phyloP scores from a whole-genome alignment of 2,329 filamentous ascomycete genomes.

The Xylariaceae sp. region DNA sequence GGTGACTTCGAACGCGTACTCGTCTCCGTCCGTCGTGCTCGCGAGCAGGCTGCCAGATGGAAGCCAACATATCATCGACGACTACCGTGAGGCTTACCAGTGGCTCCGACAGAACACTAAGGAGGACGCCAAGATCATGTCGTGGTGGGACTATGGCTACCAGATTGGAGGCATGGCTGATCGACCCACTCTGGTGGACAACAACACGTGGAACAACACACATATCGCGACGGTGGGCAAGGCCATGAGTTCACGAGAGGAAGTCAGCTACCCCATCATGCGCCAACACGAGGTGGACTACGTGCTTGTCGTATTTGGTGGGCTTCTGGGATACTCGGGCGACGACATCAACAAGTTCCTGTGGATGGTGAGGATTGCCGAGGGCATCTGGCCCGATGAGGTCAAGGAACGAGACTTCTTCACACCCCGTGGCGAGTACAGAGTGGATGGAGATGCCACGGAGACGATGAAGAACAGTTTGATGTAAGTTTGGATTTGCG shows the following conservation, averaged over 20 bases:
- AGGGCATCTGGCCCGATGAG: constrained; percentile 99
- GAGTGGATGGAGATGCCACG: constrained; percentile 87
- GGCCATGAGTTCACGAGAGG: constrained; percentile 95
- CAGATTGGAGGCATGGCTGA: constrained; percentile 99
- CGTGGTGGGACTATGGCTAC: constrained; percentile 99
- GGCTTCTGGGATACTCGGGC: constrained; percentile 91
- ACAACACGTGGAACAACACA: constrained; percentile 99
- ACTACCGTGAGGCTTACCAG: constrained; percentile 98
- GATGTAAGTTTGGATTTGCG: constrained; percentile 63
- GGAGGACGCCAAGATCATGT: constrained; percentile 96
- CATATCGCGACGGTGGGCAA: constrained; percentile 99
- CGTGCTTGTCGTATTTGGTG: constrained; percentile 95
- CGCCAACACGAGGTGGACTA: constrained; percentile 98
- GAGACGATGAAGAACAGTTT: constrained; percentile 98
- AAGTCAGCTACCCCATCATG: constrained; percentile 98
- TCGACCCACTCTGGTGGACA: constrained; percentile 92
- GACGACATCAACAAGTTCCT: constrained; percentile 99
- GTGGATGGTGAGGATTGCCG: constrained; percentile 99
- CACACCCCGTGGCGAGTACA: constrained; percentile 88
- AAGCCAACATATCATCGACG: constrained; percentile 96
- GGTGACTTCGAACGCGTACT: constrained; percentile 99
- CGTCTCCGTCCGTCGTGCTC: constrained; percentile 92
- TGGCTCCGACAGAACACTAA: constrained; percentile 98
- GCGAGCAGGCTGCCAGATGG: constrained; percentile 90
- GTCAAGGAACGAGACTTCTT: constrained; percentile 97